phyloP scores from a whole-genome alignment of 2,329 filamentous ascomycete species.

The Penicillium sp. region DNA sequence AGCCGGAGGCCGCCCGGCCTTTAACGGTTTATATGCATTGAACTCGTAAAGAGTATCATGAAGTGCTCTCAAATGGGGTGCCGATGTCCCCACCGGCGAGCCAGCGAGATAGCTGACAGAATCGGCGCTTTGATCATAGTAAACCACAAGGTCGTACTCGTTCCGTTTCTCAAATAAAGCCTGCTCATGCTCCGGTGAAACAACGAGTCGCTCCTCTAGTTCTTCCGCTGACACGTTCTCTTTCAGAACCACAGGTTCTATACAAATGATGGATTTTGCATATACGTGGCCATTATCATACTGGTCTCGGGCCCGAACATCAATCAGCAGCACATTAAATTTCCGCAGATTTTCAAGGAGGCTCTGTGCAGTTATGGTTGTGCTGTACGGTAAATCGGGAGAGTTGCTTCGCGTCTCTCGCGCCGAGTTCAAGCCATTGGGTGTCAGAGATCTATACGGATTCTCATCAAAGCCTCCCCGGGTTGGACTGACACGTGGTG shows the following conservation, averaged over 20 bases:
- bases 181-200: conserved; percentile 61
- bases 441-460: conserved; percentile 46
- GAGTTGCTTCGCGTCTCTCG: conserved; percentile 44
- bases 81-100: conserved; percentile 45
- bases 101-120: conserved; percentile 56
- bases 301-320: conserved; percentile 74
- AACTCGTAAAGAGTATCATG: conserved; percentile 79
- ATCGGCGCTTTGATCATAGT: conserved; percentile 73
- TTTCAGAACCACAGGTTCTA: conserved; percentile 77
- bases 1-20: conserved; percentile 63
- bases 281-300: conserved; percentile 90
- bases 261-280: conserved; percentile 77
- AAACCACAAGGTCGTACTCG: conserved; percentile 81
- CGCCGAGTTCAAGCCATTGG: conserved; percentile 40
- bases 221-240: conserved; percentile 65
- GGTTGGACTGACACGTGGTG: conserved; percentile 35
- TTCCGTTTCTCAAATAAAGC: conserved; percentile 68
- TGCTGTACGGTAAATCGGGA: conserved; percentile 53
- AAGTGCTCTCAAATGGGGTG: conserved; percentile 65
- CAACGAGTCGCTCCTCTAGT: conserved; percentile 51
- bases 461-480: conserved; percentile 39
- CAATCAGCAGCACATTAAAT: conserved; percentile 74
- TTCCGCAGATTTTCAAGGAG: conserved; percentile 67
- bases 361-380: conserved; percentile 65
- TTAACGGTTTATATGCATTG: conserved; percentile 74